Conservation (phyloP, 2,329 filamentous ascomycete species). For the Fusarium xylarioides region DNA sequence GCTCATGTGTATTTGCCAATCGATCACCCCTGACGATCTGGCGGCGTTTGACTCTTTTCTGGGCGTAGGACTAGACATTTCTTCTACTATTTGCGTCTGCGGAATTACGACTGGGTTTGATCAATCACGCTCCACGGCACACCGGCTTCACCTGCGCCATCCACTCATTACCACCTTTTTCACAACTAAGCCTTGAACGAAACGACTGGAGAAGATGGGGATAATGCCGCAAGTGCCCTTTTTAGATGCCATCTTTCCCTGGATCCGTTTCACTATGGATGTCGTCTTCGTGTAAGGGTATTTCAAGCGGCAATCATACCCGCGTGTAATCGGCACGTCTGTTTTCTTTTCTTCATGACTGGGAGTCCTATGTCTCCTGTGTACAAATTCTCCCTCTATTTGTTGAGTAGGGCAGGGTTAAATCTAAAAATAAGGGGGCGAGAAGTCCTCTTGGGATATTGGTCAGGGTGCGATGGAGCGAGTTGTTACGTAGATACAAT, state of each 20-base stretch:
- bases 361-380: constrained; percentile 37
- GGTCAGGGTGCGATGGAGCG: constrained; percentile 28
- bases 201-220: constrained; percentile 39
- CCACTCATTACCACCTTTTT: constrained; percentile 50
- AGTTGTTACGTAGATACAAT: constrained; percentile 28
- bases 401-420: constrained; percentile 5
- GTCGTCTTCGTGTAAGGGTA: constrained; percentile 10
- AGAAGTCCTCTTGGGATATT: constrained; percentile 35
- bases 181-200: constrained; percentile 42
- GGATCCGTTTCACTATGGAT: not conserved
- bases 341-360: constrained; percentile 35
- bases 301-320: constrained; percentile 23
- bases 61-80: constrained; percentile 50
- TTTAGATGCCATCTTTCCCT: constrained; percentile 10
- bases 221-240: constrained; percentile 24
- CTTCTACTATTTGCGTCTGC: constrained; percentile 40
- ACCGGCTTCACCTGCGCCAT: constrained; percentile 49
- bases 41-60: constrained; percentile 50
- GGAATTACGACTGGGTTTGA: constrained; percentile 46
- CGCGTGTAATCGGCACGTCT: constrained; percentile 36
- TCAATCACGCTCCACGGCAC: constrained; percentile 40
- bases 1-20: constrained; percentile 50
- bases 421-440: constrained; percentile 35
- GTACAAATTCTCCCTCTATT: constrained; percentile 33
- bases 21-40: constrained; percentile 45